Evolutionary conservation across 2,329 filamentous ascomycete species (phyloP), one percentile per base, ranked within the genome.

Genomic region (Alternaria longipes): DNA sequence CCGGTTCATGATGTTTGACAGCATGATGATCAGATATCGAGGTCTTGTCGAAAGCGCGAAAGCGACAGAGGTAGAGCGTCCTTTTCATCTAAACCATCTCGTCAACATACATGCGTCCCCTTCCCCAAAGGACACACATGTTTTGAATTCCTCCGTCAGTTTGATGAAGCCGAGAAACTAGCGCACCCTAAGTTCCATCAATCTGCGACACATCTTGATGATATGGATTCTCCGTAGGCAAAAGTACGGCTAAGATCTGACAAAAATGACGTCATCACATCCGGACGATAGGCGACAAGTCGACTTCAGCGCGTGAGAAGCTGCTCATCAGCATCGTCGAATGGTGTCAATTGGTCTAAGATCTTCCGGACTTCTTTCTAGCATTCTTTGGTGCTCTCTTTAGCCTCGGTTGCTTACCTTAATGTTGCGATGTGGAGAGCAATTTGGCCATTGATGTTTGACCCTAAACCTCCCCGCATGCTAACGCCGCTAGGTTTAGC

Each of bases 111-210:
- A 18, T 20, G 38, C 38, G 5, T 12, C 5, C 3, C 22, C 9
- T 22, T 1, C 20, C 20, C 42, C 24, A 42, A 41, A 9, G 34
- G 44, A 36, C 36, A 20, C 42, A 36, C 41, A 30, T 47, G 22
- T 30, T 20, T 20, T 8, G 18, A 49, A 26, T 56, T 56, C 36
- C 53, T 56, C 53, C 53, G 53, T 47, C 34, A 28, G 12, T 56
- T 56, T 56, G 32, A 56, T 56, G 53, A 56, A 38, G 53, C 53
- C 42, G 24, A 56, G 53, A 11, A 30, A 22, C 7, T 56, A 56
- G 44, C 32, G 32, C 32, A 40, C n/a, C 20, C 24, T 11, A 14
- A 49, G 24, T 20, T 12, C 18, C 42, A 56, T 56, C 34, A 56
- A 56, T 47, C 32, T 44, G 53, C 32, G 24, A 49, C 53, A 49